These are phyloP conservation scores for Botrytis tulipae DNA, from an alignment of 2,329 filamentous ascomycete species.

Conservation along the genomic window DNA sequence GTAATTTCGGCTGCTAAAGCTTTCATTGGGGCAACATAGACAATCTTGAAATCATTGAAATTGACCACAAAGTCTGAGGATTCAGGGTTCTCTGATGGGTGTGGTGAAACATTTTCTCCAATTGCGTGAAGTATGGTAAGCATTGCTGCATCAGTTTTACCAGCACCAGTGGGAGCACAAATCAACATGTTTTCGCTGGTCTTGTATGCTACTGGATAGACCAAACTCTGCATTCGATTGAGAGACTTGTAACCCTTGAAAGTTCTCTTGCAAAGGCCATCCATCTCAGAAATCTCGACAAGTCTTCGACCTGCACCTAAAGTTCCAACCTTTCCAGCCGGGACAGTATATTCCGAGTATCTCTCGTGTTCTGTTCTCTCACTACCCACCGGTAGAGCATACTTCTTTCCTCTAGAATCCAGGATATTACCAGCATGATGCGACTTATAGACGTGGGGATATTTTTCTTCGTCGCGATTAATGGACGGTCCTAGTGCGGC, in stretches of 20 bases:
- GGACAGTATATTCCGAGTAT: conserved; percentile 88
- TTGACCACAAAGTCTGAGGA: conserved; percentile 80
- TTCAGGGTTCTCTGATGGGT: conserved; percentile 69
- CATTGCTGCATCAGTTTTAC: conserved; percentile 99
- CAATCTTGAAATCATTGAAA: conserved; percentile 90
- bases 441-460: conserved; percentile 89
- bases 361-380: conserved; percentile 66
- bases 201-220: conserved; percentile 92
- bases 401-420: conserved; percentile 76
- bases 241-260: conserved; percentile 92
- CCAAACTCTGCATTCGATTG: conserved; percentile 97
- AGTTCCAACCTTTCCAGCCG: conserved; percentile 74
- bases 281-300: conserved; percentile 76
- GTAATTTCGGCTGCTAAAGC: conserved; percentile 95
- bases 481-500: conserved; percentile 68
- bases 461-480: conserved; percentile 68
- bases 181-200: conserved; percentile 99
- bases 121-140: conserved; percentile 90
- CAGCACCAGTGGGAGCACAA: conserved; percentile 94
- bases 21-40: conserved; percentile 99
- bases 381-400: conserved; percentile 75
- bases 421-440: conserved; percentile 85
- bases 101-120: conserved; percentile 78
- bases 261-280: conserved; percentile 84
- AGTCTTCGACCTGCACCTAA: conserved; percentile 72